Evolutionary conservation across 2,329 filamentous ascomycete genomes (phyloP).

Genomic region (Venturia carpophila): DNA sequence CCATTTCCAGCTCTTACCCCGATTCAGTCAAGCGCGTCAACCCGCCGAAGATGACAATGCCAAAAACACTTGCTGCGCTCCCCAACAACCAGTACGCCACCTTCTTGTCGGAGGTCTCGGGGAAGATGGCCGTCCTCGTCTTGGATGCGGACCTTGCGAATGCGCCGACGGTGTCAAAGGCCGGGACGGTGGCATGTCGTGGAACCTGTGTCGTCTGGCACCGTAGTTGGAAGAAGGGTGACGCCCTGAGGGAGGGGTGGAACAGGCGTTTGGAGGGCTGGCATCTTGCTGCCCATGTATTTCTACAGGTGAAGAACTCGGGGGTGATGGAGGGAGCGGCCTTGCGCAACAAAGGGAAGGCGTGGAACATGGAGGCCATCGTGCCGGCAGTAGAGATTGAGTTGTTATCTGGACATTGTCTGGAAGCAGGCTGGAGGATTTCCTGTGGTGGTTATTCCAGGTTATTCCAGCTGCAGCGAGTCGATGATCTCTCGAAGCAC

Average conservation of each 20-base stretch:
- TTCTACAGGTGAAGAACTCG: slow-evolving; percentile 30
- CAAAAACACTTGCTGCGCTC: slow-evolving; percentile 89
- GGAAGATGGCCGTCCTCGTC: slow-evolving; percentile 28
- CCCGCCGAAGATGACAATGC: slow-evolving; percentile 91
- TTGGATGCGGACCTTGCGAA: neutral
- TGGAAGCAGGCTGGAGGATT: neutral
- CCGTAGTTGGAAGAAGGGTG: slow-evolving; percentile 20
- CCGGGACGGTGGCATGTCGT: slow-evolving; percentile 11
- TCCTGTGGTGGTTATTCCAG: neutral
- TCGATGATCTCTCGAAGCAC: neutral
- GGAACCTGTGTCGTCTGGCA: slow-evolving; percentile 16
- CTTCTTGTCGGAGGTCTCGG: slow-evolving; percentile 59
- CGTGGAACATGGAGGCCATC: slow-evolving; percentile 27
- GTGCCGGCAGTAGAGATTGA: neutral
- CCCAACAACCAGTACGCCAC: slow-evolving; percentile 91
- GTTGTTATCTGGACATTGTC: neutral
- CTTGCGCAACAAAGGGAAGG: slow-evolving; percentile 32
- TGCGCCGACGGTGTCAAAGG: neutral
- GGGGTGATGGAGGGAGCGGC: slow-evolving; percentile 32
- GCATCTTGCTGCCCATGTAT: slow-evolving; percentile 22
- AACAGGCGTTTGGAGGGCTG: slow-evolving; percentile 8
- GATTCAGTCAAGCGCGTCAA: slow-evolving; percentile 92
- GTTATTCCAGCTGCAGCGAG: neutral
- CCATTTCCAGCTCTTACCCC: slow-evolving; percentile 48
- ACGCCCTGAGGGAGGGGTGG: slow-evolving; percentile 22